A percentile compares a stretch with the other conserved stretches of the same genome.
Evolutionary conservation across 176 grass and related monocot genomes (phyloP).

Genomic region (Phoenix roebelenii): DNA sequence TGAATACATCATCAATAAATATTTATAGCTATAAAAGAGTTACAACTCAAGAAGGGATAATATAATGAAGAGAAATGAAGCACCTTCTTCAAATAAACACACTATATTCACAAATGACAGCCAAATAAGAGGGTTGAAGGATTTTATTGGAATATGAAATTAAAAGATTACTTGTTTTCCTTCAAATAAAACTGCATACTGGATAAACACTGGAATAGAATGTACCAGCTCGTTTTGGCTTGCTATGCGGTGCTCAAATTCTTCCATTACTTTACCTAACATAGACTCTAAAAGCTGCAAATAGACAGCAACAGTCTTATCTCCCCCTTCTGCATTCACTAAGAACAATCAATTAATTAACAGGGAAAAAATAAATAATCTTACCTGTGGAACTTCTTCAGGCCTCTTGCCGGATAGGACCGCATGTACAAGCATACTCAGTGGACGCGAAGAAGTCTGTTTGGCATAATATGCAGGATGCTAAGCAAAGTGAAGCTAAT

Average conservation of each 20-base stretch:
- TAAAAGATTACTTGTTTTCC: too few relatives aligned
- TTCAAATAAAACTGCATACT: too few relatives aligned
- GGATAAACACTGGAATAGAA: not conserved
- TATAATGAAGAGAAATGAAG: too few relatives aligned
- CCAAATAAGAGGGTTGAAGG: too few relatives aligned
- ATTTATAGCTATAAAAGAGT: too few relatives aligned
- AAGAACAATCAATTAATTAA: not conserved
- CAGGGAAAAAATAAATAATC: constrained; percentile 10
- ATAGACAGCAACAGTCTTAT: constrained; percentile 5
- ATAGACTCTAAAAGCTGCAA: constrained; percentile 87
- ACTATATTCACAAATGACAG: too few relatives aligned
- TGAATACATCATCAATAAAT: too few relatives aligned
- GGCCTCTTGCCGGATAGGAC: constrained; percentile 84
- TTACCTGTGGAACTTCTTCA: constrained; percentile 93
- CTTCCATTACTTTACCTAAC: constrained; percentile 76
- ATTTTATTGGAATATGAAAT: too few relatives aligned
- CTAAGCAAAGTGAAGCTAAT: constrained; percentile 13
- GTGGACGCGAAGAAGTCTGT: constrained; percentile 56
- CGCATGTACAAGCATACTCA: constrained; percentile 81
- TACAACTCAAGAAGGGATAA: too few relatives aligned
- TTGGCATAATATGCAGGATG: constrained; percentile 16
- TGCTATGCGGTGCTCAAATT: constrained; percentile 63
- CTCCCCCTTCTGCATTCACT: too few relatives aligned
- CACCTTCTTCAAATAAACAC: too few relatives aligned
- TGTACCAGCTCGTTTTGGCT: constrained; percentile 69